These are phyloP conservation scores for Luvunga scandens DNA, from an alignment of 345 rosid genomes.

Conservation along the genomic window DNA sequence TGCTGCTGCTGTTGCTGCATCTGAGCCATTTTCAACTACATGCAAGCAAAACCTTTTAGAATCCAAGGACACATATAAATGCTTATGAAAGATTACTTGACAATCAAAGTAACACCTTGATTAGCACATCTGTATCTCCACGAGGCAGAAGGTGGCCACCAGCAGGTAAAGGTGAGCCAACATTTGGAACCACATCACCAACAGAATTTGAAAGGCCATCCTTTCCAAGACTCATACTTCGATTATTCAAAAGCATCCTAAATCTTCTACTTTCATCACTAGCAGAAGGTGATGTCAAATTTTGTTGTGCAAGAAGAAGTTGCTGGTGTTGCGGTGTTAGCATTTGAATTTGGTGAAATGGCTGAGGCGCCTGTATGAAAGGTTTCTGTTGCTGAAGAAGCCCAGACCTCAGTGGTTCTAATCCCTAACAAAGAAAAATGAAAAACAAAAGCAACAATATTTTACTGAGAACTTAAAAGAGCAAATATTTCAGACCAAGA, in stretches of 20 bases:
- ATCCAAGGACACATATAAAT: neutral
- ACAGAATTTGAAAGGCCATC: constrained; percentile 71
- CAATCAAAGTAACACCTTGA: constrained; percentile 48
- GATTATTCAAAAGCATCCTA: constrained; percentile 67
- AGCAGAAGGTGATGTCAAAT: constrained; percentile 68
- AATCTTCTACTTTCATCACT: constrained; percentile 77
- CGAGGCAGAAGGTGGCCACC: constrained; percentile 52
- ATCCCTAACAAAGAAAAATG: constrained; percentile 42
- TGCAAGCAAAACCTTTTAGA: neutral
- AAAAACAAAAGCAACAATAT: neutral
- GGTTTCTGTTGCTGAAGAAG: constrained; percentile 83
- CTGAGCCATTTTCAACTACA: constrained; percentile 73
- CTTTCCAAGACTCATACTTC: constrained; percentile 62
- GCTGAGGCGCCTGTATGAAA: constrained; percentile 83
- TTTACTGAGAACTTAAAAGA: neutral
- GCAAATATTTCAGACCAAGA: neutral
- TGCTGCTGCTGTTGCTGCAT: constrained; percentile 38
- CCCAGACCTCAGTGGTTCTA: constrained; percentile 73
- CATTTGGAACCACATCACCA: constrained; percentile 66
- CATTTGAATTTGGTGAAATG: constrained; percentile 91
- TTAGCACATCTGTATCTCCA: constrained; percentile 61
- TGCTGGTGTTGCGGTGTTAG: constrained; percentile 90
- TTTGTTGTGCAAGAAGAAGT: constrained; percentile 89
- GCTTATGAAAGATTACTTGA: neutral
- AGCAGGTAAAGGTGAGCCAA: constrained; percentile 68